A percentile compares a stretch with the other conserved stretches of the same genome.
Evolutionary conservation across 192 early-diverging fungal species (phyloP).

Genomic region (Anaeromyces robustus): DNA sequence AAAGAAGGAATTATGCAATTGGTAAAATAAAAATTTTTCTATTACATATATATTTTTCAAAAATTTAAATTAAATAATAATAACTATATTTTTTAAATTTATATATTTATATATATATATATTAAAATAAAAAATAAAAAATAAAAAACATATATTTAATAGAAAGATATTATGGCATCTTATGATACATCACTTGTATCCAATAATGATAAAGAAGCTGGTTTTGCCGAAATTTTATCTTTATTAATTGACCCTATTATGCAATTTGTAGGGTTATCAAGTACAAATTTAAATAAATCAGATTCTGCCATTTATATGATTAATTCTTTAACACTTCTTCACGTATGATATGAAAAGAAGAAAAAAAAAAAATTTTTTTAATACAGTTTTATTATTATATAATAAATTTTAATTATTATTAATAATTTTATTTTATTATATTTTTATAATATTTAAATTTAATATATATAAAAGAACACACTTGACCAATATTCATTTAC

Average conservation of each 20-base stretch:
- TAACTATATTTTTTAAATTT: no score
- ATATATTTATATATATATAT: not conserved
- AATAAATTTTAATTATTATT: not conserved
- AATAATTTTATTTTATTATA: not conserved
- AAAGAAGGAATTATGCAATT: slow-evolving; percentile 53
- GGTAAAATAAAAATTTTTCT: slow-evolving; percentile 30
- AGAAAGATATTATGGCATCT: slow-evolving; percentile 67
- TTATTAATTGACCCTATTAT: slow-evolving; percentile 57
- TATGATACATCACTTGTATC: slow-evolving; percentile 56
- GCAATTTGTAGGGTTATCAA: slow-evolving; percentile 48
- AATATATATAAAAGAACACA: slow-evolving; percentile 22
- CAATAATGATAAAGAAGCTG: slow-evolving; percentile 26
- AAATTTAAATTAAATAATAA: not conserved
- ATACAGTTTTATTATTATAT: no score
- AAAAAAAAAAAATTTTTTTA: no score
- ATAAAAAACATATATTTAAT: not conserved
- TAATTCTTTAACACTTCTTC: slow-evolving; percentile 58
- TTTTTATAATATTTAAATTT: not conserved
- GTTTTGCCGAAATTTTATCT: slow-evolving; percentile 48
- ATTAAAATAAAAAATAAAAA: not conserved
- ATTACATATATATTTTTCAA: not conserved
- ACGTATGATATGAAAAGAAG: no score
- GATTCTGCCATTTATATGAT: slow-evolving; percentile 57
- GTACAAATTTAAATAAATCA: slow-evolving; percentile 23
- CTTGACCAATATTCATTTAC: slow-evolving; percentile 52